Conservation (phyloP, 306 rosid species). For the Carpinus fangiana region DNA sequence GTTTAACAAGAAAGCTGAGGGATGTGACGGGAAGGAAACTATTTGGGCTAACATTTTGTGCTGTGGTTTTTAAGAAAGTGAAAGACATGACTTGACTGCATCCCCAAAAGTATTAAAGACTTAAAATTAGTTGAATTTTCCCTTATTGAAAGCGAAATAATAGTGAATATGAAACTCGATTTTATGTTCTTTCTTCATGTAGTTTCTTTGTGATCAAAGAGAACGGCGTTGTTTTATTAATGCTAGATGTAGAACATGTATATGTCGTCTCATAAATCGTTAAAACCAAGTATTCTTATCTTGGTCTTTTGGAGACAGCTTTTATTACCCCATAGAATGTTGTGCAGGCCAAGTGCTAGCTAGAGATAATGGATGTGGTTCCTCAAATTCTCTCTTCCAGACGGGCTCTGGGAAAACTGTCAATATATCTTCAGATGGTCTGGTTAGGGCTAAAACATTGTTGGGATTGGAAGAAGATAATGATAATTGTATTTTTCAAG, state of each 20-base stretch:
- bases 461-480: constrained; percentile 49
- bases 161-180: not conserved
- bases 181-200: not conserved
- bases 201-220: not conserved
- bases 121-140: not conserved
- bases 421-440: constrained; percentile 60
- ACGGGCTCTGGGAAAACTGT: constrained; percentile 81
- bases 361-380: constrained; percentile 31
- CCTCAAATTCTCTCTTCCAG: constrained; percentile 67
- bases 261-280: not conserved
- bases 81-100: constrained; percentile 1
- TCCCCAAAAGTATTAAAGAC: not conserved
- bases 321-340: not conserved
- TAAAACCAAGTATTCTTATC: not conserved
- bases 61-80: not conserved
- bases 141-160: not conserved
- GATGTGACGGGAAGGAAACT: not conserved
- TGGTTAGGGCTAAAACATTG: constrained; percentile 67
- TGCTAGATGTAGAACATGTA: not conserved
- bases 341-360: constrained; percentile 51
- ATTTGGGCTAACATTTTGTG: not conserved
- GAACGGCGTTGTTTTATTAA: not conserved
- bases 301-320: not conserved
- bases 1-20: not conserved
- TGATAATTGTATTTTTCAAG: constrained; percentile 31